Percentiles rank a stretch among this genome's conserved stretches.
These are phyloP conservation scores for Diaporthe australafricana DNA, from an alignment of 2,329 filamentous ascomycete species.

Conservation along the genomic window DNA sequence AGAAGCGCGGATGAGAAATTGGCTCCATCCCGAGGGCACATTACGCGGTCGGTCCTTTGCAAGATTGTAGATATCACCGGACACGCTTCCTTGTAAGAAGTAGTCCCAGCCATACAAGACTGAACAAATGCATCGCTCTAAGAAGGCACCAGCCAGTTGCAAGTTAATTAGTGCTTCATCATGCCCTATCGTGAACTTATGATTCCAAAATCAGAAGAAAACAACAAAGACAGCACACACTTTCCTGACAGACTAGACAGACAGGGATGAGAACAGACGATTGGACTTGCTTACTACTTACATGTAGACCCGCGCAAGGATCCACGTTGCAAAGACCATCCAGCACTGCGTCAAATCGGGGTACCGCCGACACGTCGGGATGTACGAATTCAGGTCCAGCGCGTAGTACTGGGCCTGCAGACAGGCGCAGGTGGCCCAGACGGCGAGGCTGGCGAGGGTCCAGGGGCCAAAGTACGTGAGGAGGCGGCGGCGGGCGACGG, in stretches of 20 bases:
- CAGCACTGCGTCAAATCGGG: background rate
- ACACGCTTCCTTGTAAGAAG: background rate
- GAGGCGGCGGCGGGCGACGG: background rate
- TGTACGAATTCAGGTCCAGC: background rate
- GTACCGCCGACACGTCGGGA: background rate
- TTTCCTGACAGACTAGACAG: background rate
- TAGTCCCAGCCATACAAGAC: background rate
- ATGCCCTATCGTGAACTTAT: background rate
- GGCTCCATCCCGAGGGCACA: too few species aligned
- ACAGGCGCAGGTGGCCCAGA: background rate
- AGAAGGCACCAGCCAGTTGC: background rate
- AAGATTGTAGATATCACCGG: background rate
- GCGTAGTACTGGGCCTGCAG: background rate
- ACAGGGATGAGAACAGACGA: background rate
- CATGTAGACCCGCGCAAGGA: background rate
- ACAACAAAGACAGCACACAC: background rate
- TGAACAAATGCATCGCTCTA: background rate
- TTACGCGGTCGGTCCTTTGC: background rate
- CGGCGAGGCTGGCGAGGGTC: background rate
- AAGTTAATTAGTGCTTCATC: background rate
- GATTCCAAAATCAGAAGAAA: background rate
- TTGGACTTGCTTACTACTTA: background rate
- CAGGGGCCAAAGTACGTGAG: background rate
- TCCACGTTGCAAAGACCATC: constrained; percentile 1
- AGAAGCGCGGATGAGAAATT: too few species aligned